Base-by-base conservation (phyloP, 1,284 basidiomycete species). In the Melampsora americana region DNA sequence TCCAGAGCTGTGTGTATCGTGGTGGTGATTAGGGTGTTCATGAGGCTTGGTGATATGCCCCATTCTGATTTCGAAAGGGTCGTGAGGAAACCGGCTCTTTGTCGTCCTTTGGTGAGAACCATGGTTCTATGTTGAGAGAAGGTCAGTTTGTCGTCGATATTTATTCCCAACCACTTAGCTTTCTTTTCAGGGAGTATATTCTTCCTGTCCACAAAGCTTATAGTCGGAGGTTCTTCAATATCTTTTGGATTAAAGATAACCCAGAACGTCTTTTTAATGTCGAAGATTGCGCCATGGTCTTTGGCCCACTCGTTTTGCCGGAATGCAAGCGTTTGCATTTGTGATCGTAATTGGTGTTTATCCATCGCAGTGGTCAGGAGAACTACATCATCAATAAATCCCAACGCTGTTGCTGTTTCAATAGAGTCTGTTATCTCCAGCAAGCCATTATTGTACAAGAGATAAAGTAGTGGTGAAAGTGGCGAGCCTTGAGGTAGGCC, bases 401-500 rank as follows among this genome's bases (percentile, higher is more conserved):
- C 68, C 18, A 69, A 39, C 26, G 50, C 28, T 5, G 60, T 60
- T 35, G 26, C 28, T 30, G 3, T 16, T 30, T 53, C 28, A 6
- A 26, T 5, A 2, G 39, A 14, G 50, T n/a, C 23, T 5, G 32
- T 7, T 3, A 18, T 7, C 11, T 23, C 35, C 9, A 35, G 35
- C 5, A 69, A 28, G 16, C n/a, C 26, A 26, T 23, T 30, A 32
- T 69, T 69, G 20, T 69, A 60, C 12, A 69, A 26, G 26, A 60
- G n/a, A 26, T 69, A 69, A 1, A 60, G 26, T 32, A 48, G n/a
- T 20, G 53, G 44, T 11, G 35, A 69, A 16, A 69, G 68, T 2
- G 68, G 68, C 20, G 68, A 69, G 2, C 68, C 50, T 69, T 69
- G 68, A n/a, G 68, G 68, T 32, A 69, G 9, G 9, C 35, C 35